A percentile compares a stretch with the other conserved stretches of the same genome.
These are phyloP conservation scores for Suillus paluster DNA, from an alignment of 768 basidiomycete genomes.

Conservation along the genomic window DNA sequence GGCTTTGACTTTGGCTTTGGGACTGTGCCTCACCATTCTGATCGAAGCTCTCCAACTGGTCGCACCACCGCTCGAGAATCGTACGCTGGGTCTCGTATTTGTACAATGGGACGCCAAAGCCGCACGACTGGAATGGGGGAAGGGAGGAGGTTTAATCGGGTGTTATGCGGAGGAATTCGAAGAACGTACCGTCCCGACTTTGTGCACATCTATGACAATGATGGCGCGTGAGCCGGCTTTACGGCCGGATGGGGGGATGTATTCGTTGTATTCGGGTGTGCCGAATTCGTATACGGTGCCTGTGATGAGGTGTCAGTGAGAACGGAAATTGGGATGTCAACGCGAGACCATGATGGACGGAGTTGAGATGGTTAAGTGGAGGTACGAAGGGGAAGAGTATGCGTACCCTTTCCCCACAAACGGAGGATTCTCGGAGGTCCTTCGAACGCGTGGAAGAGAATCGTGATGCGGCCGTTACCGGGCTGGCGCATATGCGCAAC, in stretches of 20 bases:
- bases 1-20: too few relatives aligned
- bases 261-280: slow-evolving; percentile 58
- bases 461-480: slow-evolving; percentile 60
- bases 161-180: background rate
- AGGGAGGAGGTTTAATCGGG: background rate
- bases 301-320: slow-evolving; percentile 22
- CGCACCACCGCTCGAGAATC: slow-evolving; percentile 50
- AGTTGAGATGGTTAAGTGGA: background rate
- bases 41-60: slow-evolving; percentile 49
- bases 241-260: slow-evolving; percentile 50
- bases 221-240: slow-evolving; percentile 62
- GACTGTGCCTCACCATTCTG: slow-evolving; percentile 12
- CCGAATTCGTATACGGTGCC: slow-evolving; percentile 67
- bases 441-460: slow-evolving; percentile 65
- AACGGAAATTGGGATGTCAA: background rate
- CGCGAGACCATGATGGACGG: background rate
- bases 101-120: slow-evolving; percentile 66
- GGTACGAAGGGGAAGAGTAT: background rate
- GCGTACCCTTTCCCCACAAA: slow-evolving; percentile 60
- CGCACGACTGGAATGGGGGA: slow-evolving; percentile 58
- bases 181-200: slow-evolving; percentile 51
- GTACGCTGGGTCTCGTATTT: slow-evolving; percentile 59
- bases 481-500: slow-evolving; percentile 62
- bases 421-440: slow-evolving; percentile 63
- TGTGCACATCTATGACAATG: slow-evolving; percentile 63